A percentile compares a stretch with the other conserved stretches of the same genome.
Evolutionary conservation across 1,284 basidiomycete genomes (phyloP).

Genomic region (Serendipita sp.): DNA sequence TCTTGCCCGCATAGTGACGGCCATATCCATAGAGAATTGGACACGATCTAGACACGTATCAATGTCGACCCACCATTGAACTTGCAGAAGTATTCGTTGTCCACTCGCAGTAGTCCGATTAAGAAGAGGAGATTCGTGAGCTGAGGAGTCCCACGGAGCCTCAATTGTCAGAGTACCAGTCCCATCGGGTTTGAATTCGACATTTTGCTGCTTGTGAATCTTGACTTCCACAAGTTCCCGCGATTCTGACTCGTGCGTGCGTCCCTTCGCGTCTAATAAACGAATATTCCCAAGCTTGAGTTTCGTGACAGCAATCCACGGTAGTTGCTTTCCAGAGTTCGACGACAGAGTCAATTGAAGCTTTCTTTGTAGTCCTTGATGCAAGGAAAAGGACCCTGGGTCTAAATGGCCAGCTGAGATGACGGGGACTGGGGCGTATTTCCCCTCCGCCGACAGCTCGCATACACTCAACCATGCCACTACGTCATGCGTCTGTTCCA

Average conservation of each 20-base stretch:
- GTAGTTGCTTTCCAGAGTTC: slow-evolving; percentile 78
- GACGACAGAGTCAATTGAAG: slow-evolving; percentile 66
- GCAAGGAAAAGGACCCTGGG: slow-evolving; percentile 75
- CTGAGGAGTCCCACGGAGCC: slow-evolving; percentile 85
- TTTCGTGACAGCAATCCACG: slow-evolving; percentile 69
- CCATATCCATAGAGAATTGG: slow-evolving; percentile 75
- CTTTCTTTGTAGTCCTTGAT: slow-evolving; percentile 86
- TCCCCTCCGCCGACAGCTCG: slow-evolving; percentile 74
- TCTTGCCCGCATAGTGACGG: slow-evolving; percentile 72
- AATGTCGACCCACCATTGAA: slow-evolving; percentile 69
- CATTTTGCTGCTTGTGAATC: slow-evolving; percentile 53
- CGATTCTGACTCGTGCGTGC: slow-evolving; percentile 59
- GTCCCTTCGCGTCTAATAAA: slow-evolving; percentile 71
- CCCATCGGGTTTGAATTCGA: slow-evolving; percentile 71
- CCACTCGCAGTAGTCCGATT: slow-evolving; percentile 71
- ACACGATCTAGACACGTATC: slow-evolving; percentile 73
- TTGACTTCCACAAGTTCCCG: slow-evolving; percentile 56
- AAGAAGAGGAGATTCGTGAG: slow-evolving; percentile 76
- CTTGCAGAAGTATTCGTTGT: slow-evolving; percentile 67
- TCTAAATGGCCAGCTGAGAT: slow-evolving; percentile 65
- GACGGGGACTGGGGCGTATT: slow-evolving; percentile 75
- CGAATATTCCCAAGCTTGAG: slow-evolving; percentile 73
- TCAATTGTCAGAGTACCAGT: slow-evolving; percentile 55
- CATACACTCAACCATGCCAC: slow-evolving; percentile 75
- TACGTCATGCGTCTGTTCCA: slow-evolving; percentile 78